These are phyloP conservation scores for Allomyces arbusculus DNA, from an alignment of 192 early-diverging fungal genomes.

Conservation along the genomic window DNA sequence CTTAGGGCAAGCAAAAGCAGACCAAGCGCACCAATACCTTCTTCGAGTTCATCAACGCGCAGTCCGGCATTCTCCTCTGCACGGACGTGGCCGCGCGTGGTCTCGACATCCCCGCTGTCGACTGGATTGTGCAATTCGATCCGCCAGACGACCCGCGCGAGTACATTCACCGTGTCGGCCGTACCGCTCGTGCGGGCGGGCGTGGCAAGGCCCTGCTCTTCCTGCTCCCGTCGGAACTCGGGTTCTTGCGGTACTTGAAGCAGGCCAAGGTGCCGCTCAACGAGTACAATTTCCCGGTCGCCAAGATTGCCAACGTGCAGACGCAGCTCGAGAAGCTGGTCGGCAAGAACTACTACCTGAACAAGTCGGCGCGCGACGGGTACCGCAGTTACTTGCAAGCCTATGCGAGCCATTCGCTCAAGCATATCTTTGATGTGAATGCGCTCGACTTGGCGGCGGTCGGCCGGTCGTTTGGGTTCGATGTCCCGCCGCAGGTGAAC, in stretches of 20 bases:
- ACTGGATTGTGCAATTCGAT: slow-evolving; percentile 99
- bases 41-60: slow-evolving; percentile 95
- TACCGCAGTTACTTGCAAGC: slow-evolving; percentile 90
- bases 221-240: slow-evolving; percentile 79
- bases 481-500: slow-evolving; percentile 89
- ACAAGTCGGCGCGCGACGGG: slow-evolving; percentile 86
- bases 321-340: slow-evolving; percentile 88
- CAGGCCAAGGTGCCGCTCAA: slow-evolving; percentile 96
- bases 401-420: slow-evolving; percentile 86
- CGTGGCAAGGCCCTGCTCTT: slow-evolving; percentile 84
- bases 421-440: slow-evolving; percentile 89
- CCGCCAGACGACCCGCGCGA: slow-evolving; percentile 98
- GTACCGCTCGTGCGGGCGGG: slow-evolving; percentile 83
- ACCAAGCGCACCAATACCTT: slow-evolving; percentile 97
- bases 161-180: slow-evolving; percentile 87
- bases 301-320: slow-evolving; percentile 93
- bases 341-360: slow-evolving; percentile 94
- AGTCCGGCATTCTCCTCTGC: slow-evolving; percentile 78
- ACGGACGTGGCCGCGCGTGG: slow-evolving; percentile 97
- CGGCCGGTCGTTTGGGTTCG: slow-evolving; percentile 86
- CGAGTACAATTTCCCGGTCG: slow-evolving; percentile 92
- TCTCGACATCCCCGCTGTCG: slow-evolving; percentile 89
- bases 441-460: slow-evolving; percentile 76
- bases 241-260: slow-evolving; percentile 91
- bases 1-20: slow-evolving; percentile 79